Conservation (phyloP, 805 yeast species). For the Candida gorgasii region DNA sequence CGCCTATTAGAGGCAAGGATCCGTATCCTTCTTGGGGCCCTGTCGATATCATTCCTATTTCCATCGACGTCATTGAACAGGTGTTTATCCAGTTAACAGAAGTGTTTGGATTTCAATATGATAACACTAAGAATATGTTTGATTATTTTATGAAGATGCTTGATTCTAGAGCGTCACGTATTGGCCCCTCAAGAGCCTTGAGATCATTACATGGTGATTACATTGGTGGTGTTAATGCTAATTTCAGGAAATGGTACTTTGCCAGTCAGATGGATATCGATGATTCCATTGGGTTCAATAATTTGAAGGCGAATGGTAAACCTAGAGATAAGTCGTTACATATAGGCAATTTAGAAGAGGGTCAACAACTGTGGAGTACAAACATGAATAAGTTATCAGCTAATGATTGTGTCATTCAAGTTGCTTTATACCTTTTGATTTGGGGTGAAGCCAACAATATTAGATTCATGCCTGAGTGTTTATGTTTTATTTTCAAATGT, state of each 20-base stretch:
- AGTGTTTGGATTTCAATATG: constrained; percentile 69
- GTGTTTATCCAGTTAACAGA: constrained; percentile 53
- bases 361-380: constrained; percentile 51
- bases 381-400: constrained; percentile 53
- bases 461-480: constrained; percentile 86
- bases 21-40: constrained; percentile 58
- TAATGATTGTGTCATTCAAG: constrained; percentile 58
- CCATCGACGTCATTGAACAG: constrained; percentile 54
- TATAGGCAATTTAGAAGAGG: constrained; percentile 34
- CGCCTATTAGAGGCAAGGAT: constrained; percentile 33
- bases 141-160: constrained; percentile 61
- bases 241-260: constrained; percentile 75
- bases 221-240: constrained; percentile 69
- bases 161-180: constrained; percentile 69
- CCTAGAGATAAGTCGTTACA: constrained; percentile 12
- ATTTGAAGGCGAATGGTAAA: constrained; percentile 25
- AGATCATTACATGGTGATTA: constrained; percentile 69
- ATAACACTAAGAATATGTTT: constrained; percentile 65
- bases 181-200: constrained; percentile 57
- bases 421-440: constrained; percentile 67
- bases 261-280: constrained; percentile 69
- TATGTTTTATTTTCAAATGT: constrained; percentile 82
- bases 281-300: constrained; percentile 43
- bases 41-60: constrained; percentile 44
- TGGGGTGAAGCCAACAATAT: constrained; percentile 93